Conservation (phyloP, 371 early-diverging fungal genomes). For the Mucor piriformis region DNA sequence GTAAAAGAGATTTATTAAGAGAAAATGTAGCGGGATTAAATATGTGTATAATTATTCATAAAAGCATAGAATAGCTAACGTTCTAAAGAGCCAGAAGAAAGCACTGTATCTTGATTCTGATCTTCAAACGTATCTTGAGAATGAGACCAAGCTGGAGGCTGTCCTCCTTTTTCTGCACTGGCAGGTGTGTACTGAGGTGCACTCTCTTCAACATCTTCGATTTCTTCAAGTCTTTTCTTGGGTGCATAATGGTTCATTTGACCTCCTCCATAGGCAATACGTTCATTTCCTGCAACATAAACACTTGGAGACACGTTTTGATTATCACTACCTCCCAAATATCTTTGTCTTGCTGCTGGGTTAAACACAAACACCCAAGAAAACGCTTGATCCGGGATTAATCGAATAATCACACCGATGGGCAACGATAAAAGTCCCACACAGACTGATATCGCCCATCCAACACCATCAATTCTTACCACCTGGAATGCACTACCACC, state of each 20-base stretch:
- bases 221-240: constrained; percentile 2
- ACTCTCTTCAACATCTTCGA: constrained; percentile 7
- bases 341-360: constrained; percentile 31
- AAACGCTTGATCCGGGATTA: constrained; percentile 60
- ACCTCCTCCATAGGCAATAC: constrained; percentile 36
- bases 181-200: constrained; percentile 15
- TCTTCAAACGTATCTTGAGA: constrained; percentile 25
- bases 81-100: constrained; percentile 28
- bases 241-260: background rate
- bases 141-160: background rate
- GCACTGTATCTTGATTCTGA: constrained; percentile 31
- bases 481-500: constrained; percentile 63
- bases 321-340: constrained; percentile 24
- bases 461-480: constrained; percentile 41
- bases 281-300: constrained; percentile 37
- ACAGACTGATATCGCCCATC: constrained; percentile 69
- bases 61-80: too few species aligned
- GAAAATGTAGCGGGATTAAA: background rate
- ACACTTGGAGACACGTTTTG: constrained; percentile 16
- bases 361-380: constrained; percentile 29
- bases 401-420: constrained; percentile 68
- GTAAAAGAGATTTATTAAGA: background rate
- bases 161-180: background rate
- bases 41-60: too few species aligned
- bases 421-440: constrained; percentile 68